These are phyloP conservation scores for Annona cherimola DNA, from an alignment of 164 flowering plant species.

Conservation along the genomic window DNA sequence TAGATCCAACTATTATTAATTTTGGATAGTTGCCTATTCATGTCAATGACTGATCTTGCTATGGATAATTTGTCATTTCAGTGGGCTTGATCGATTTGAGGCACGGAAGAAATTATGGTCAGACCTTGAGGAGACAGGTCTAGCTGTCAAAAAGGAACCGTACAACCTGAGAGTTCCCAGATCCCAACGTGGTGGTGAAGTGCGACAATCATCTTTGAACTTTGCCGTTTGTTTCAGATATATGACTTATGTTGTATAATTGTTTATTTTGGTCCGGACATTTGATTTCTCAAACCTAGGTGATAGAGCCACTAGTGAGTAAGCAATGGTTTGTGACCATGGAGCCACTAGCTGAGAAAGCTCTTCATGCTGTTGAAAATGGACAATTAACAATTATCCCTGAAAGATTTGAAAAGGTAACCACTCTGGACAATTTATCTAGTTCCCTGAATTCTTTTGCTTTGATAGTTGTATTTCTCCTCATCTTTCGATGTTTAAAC, in stretches of 20 bases:
- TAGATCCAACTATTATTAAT: background rate
- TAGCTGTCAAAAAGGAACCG: slow-evolving; percentile 86
- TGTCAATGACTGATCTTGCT: background rate
- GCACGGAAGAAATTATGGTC: slow-evolving; percentile 89
- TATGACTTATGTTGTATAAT: background rate
- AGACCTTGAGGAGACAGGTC: slow-evolving; percentile 82
- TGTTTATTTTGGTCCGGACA: background rate
- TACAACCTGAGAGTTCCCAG: slow-evolving; percentile 79
- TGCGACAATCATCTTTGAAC: slow-evolving; percentile 20
- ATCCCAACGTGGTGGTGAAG: slow-evolving; percentile 99
- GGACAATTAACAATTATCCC: slow-evolving; percentile 79
- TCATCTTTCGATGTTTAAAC: background rate
- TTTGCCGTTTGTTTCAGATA: slow-evolving; percentile 1
- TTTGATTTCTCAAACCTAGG: slow-evolving; percentile 27
- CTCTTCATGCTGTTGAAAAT: slow-evolving; percentile 71
- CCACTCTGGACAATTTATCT: background rate
- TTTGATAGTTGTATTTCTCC: background rate
- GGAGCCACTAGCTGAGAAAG: slow-evolving; percentile 96
- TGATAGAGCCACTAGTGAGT: slow-evolving; percentile 91
- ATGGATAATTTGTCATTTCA: slow-evolving; percentile 16
- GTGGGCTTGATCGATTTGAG: slow-evolving; percentile 98
- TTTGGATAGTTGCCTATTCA: background rate
- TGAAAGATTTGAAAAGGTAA: slow-evolving; percentile 95
- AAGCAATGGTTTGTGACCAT: slow-evolving; percentile 97
- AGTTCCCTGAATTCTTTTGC: background rate